These are phyloP conservation scores for Trichoderma citrinoviride DNA, from an alignment of 2,329 filamentous ascomycete genomes.

Conservation along the genomic window DNA sequence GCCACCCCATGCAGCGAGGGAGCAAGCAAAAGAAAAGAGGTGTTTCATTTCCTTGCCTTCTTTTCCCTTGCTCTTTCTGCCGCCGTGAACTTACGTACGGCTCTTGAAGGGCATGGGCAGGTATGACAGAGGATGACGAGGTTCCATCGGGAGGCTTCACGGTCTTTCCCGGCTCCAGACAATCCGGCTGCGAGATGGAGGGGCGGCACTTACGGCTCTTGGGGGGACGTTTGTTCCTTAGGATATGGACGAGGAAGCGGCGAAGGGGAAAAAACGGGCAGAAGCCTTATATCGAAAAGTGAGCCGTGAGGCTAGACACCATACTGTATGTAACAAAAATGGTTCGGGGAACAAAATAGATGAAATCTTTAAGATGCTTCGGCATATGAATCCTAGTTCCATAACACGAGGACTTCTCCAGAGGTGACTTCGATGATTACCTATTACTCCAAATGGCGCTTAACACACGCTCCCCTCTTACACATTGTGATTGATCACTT, in stretches of 20 bases:
- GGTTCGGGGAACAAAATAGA: neutral
- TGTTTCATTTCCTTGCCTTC: neutral
- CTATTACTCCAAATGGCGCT: too few relatives aligned
- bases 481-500: too few relatives aligned
- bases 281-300: neutral
- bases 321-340: too few relatives aligned
- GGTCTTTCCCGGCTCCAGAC: neutral
- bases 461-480: too few relatives aligned
- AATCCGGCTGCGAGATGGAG: constrained; percentile 3
- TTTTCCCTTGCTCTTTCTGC: neutral
- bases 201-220: neutral
- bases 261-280: neutral
- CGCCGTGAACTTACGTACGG: neutral
- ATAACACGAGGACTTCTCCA: too few relatives aligned
- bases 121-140: constrained; percentile 18
- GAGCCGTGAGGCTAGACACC: neutral
- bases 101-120: neutral
- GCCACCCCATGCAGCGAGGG: neutral
- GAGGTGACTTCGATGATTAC: too few relatives aligned
- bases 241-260: neutral
- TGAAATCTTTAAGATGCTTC: too few relatives aligned
- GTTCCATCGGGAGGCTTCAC: neutral
- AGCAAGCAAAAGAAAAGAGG: neutral
- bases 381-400: too few relatives aligned
- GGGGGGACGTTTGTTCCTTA: neutral